Percentiles rank a stretch among this genome's conserved stretches.
Evolutionary conservation across 176 grass and related monocot genomes (phyloP).

Genomic region (Aegilops tauschii): DNA sequence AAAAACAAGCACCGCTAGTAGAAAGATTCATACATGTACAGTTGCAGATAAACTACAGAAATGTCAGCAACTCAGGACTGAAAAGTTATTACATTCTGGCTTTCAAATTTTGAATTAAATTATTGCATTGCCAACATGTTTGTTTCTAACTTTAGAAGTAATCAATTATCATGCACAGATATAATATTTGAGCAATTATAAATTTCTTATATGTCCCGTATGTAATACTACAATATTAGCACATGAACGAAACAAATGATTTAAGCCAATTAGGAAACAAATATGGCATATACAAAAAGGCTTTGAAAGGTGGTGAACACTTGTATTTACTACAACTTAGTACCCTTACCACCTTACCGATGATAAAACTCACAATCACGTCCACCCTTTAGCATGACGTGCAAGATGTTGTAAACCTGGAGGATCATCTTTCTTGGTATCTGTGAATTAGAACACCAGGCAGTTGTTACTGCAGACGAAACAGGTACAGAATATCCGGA

Average conservation of each 20-base stretch:
- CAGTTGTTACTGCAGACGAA: constrained; percentile 1
- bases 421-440: constrained; percentile 99
- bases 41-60: constrained; percentile 8
- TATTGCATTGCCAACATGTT: not conserved
- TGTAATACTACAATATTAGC: not conserved
- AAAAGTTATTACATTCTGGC: not conserved
- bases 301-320: constrained; percentile 4
- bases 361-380: constrained; percentile 99
- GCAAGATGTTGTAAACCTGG: constrained; percentile 91
- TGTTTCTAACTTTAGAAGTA: not conserved
- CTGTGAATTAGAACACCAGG: constrained; percentile 44
- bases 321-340: constrained; percentile 14
- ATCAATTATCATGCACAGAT: not conserved
- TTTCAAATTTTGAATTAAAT: constrained; percentile 5
- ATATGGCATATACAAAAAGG: constrained; percentile 7
- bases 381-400: constrained; percentile 83
- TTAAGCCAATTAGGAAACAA: not conserved
- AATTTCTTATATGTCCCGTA: not conserved
- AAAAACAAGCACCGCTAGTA: not conserved
- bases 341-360: constrained; percentile 68
- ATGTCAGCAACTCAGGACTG: not conserved
- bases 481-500: not conserved
- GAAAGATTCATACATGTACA: not conserved
- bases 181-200: not conserved
- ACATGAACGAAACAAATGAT: not conserved